Evolutionary conservation across 2,329 filamentous ascomycete genomes (phyloP).

Genomic region (Pestalotiopsis sp.): DNA sequence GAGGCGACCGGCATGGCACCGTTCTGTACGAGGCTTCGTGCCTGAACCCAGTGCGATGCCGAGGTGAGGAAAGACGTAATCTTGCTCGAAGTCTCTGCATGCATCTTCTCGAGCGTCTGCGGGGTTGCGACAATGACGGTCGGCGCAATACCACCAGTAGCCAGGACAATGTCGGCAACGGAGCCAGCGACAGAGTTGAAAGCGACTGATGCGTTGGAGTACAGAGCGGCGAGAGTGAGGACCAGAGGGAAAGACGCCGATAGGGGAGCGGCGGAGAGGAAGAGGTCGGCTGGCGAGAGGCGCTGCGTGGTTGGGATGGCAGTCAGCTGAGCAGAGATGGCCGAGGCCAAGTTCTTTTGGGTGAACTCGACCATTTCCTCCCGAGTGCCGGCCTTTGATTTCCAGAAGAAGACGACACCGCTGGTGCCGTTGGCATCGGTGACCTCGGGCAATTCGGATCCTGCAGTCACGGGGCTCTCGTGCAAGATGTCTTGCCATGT

Average conservation of each 20-base stretch:
- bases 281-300: slow-evolving; percentile 74
- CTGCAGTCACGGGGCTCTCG: slow-evolving; percentile 63
- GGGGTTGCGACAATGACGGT: slow-evolving; percentile 83
- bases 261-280: slow-evolving; percentile 83
- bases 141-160: slow-evolving; percentile 74
- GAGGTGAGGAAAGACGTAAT: slow-evolving; percentile 66
- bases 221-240: slow-evolving; percentile 81
- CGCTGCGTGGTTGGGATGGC: slow-evolving; percentile 77
- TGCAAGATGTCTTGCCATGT: slow-evolving; percentile 91
- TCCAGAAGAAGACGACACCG: slow-evolving; percentile 71
- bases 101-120: slow-evolving; percentile 69
- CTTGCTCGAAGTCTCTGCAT: slow-evolving; percentile 62
- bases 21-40: slow-evolving; percentile 66
- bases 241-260: slow-evolving; percentile 78
- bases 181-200: slow-evolving; percentile 85
- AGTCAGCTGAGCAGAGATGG: slow-evolving; percentile 75
- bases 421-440: slow-evolving; percentile 56
- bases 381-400: slow-evolving; percentile 49
- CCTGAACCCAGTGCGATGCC: slow-evolving; percentile 72
- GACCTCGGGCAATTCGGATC: slow-evolving; percentile 65
- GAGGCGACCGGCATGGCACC: slow-evolving; percentile 75
- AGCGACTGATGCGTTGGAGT: slow-evolving; percentile 81
- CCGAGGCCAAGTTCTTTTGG: slow-evolving; percentile 85
- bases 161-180: slow-evolving; percentile 71
- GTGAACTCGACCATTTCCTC: slow-evolving; percentile 82